phyloP scores from a whole-genome alignment of 2,329 filamentous ascomycete genomes.

The Arthroderma sp. region DNA sequence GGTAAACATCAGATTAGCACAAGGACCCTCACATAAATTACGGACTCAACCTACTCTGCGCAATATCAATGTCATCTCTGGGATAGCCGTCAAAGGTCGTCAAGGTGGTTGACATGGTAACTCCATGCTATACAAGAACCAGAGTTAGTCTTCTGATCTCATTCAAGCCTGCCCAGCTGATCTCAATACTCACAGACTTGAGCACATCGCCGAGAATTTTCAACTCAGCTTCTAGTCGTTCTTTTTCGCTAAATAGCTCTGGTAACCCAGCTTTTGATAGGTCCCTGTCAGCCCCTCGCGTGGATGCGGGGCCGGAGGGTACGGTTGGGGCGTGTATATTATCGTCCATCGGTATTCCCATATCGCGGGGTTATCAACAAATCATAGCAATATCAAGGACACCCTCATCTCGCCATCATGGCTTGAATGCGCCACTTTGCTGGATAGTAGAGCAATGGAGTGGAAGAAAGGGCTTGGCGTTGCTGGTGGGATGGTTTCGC shows the following conservation, averaged over 20 bases:
- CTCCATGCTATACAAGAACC: slow-evolving; percentile 56
- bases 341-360: slow-evolving; percentile 49
- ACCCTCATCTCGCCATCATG: not conserved
- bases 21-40: not conserved
- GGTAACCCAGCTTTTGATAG: slow-evolving; percentile 55
- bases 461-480: not conserved
- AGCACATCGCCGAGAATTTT: slow-evolving; percentile 72
- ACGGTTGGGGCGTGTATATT: slow-evolving; percentile 57
- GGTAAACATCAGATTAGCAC: slow-evolving; percentile 3
- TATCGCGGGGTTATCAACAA: slow-evolving; percentile 15
- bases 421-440: not conserved
- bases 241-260: slow-evolving; percentile 74
- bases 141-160: no score
- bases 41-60: slow-evolving; percentile 55
- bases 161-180: no score
- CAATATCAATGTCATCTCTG: slow-evolving; percentile 82
- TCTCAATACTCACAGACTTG: slow-evolving; percentile 56
- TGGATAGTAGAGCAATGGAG: not conserved
- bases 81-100: slow-evolving; percentile 86
- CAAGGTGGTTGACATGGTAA: slow-evolving; percentile 80
- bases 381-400: slow-evolving; percentile 8
- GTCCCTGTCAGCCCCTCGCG: slow-evolving; percentile 44
- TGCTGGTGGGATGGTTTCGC: not conserved
- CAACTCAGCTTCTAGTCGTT: slow-evolving; percentile 72
- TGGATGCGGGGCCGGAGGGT: slow-evolving; percentile 63